Conservation (phyloP, 495 filamentous ascomycete species). For the Parathielavia hyrcaniae region DNA sequence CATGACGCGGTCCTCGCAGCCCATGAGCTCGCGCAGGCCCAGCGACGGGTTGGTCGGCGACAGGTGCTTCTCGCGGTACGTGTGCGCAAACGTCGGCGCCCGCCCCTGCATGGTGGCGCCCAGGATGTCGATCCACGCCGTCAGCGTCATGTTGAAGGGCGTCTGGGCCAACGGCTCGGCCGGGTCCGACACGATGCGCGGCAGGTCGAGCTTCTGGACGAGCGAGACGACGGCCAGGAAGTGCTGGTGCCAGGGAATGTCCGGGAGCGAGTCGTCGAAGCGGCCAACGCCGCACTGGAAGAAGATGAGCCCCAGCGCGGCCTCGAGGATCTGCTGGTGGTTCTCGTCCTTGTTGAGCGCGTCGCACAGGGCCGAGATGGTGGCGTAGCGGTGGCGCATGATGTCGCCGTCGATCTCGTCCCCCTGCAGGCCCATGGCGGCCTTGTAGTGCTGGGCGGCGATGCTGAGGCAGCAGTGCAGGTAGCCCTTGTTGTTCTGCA, state of each 20-base stretch:
- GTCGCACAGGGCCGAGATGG: conserved; percentile 79
- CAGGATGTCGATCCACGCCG: conserved; percentile 95
- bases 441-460: conserved; percentile 89
- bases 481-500: conserved; percentile 88
- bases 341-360: conserved; percentile 73
- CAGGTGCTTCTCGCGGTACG: conserved; percentile 86
- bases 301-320: conserved; percentile 92
- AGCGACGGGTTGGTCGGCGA: conserved; percentile 56
- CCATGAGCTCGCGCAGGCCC: conserved; percentile 90
- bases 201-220: conserved; percentile 77
- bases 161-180: conserved; percentile 54
- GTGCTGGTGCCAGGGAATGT: conserved; percentile 95
- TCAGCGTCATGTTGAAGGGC: conserved; percentile 91
- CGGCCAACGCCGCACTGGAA: conserved; percentile 92
- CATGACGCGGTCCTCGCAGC: conserved; percentile 96
- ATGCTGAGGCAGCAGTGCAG: conserved; percentile 95
- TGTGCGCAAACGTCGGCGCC: conserved; percentile 81
- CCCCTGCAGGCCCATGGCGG: conserved; percentile 55
- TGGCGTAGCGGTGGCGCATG: conserved; percentile 84
- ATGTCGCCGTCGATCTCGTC: conserved; percentile 86
- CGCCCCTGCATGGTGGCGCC: conserved; percentile 86
- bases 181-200: conserved; percentile 53
- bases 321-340: conserved; percentile 84
- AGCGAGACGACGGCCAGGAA: conserved; percentile 85
- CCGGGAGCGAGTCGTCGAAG: conserved; percentile 76